These are phyloP conservation scores for Albophoma yamanashiensis DNA, from an alignment of 2,329 filamentous ascomycete species.

Conservation along the genomic window DNA sequence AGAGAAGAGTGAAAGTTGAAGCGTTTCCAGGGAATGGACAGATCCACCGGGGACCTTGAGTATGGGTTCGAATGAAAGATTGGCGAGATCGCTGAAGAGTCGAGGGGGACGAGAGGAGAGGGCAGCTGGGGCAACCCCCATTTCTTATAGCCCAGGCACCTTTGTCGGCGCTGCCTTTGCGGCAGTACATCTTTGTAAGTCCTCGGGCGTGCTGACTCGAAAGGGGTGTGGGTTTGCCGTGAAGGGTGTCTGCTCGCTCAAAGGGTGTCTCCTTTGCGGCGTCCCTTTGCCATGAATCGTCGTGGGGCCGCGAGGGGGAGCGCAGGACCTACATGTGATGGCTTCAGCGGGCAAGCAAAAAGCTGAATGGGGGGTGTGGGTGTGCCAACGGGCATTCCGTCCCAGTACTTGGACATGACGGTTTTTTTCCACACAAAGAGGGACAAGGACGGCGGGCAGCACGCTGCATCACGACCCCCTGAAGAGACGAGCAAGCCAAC, in stretches of 20 bases:
- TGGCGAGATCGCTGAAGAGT: neutral
- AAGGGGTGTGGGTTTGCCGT: neutral
- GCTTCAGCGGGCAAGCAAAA: neutral
- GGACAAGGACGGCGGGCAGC: neutral
- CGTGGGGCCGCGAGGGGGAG: neutral
- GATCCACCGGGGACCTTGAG: constrained; percentile 1
- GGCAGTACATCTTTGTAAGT: neutral
- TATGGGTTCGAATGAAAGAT: neutral
- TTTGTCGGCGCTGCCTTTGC: neutral
- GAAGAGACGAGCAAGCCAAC: neutral
- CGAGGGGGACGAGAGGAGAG: neutral
- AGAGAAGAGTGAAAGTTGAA: neutral
- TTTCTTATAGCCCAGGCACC: neutral
- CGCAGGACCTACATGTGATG: neutral
- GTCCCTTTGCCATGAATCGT: neutral
- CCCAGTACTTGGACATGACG: neutral
- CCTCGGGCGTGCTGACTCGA: neutral
- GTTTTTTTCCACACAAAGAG: neutral
- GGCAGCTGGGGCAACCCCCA: neutral
- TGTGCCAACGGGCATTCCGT: neutral
- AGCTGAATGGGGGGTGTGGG: neutral
- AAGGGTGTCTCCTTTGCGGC: neutral
- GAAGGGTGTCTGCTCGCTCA: neutral
- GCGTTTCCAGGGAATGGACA: neutral
- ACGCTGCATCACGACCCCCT: neutral